phyloP scores from a whole-genome alignment of 768 basidiomycete genomes.

The Peribolospora kevripleyi region DNA sequence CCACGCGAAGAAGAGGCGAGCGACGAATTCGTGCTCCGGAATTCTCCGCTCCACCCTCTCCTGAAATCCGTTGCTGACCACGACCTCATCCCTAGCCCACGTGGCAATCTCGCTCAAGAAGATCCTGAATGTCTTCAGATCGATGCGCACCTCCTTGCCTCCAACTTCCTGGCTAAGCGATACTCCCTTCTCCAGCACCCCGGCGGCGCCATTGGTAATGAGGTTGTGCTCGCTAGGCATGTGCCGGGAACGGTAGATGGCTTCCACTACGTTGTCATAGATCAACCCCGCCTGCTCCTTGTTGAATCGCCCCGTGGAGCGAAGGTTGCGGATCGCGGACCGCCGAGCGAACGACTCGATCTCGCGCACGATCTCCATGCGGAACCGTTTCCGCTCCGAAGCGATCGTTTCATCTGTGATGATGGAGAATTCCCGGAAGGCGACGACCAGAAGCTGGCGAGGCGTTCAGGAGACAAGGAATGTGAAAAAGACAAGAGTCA shows the following conservation, averaged over 20 bases:
- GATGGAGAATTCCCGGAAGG: constrained; percentile 77
- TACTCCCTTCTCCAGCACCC: too few species aligned
- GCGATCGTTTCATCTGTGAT: constrained; percentile 88
- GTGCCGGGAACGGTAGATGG: neutral
- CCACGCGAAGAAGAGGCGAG: constrained; percentile 86
- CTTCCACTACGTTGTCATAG: constrained; percentile 40
- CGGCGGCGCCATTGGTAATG: too few species aligned
- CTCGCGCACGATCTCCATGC: constrained; percentile 68
- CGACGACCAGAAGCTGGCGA: constrained; percentile 44
- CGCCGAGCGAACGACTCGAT: constrained; percentile 90
- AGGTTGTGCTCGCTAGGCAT: too few species aligned
- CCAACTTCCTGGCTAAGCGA: neutral
- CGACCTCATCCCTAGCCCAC: constrained; percentile 84
- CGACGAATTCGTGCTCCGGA: constrained; percentile 91
- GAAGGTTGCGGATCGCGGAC: constrained; percentile 64
- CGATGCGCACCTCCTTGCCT: constrained; percentile 34
- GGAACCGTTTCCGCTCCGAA: constrained; percentile 57
- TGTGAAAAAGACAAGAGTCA: neutral
- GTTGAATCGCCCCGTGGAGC: constrained; percentile 47
- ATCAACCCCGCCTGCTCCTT: constrained; percentile 71
- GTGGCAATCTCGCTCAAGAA: constrained; percentile 82
- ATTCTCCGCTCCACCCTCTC: constrained; percentile 67
- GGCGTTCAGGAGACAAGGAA: neutral
- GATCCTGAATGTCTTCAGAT: constrained; percentile 54
- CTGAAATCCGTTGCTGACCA: constrained; percentile 79